These are phyloP conservation scores for Drechslerella stenobrocha DNA, from an alignment of 2,329 filamentous ascomycete species.

Conservation along the genomic window DNA sequence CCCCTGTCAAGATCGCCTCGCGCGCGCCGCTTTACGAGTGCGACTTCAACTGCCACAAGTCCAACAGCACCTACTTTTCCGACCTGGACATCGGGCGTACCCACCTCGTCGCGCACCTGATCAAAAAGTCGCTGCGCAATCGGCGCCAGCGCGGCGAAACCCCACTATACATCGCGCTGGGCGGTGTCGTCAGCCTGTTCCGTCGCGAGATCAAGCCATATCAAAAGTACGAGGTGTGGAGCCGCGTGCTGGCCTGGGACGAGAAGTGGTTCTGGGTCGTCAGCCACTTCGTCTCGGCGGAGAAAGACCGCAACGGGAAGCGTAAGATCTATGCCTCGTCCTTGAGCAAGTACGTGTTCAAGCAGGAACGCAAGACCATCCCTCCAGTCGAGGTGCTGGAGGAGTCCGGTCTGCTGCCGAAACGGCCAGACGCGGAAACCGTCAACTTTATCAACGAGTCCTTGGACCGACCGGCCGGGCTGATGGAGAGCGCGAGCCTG, in stretches of 20 bases:
- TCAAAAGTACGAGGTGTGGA: slow-evolving; percentile 73
- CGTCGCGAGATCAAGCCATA: slow-evolving; percentile 72
- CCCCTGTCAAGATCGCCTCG: slow-evolving; percentile 68
- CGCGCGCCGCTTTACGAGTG: slow-evolving; percentile 74
- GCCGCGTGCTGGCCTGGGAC: slow-evolving; percentile 72
- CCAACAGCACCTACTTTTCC: slow-evolving; percentile 81
- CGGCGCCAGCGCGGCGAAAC: slow-evolving; percentile 45
- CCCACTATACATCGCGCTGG: slow-evolving; percentile 59
- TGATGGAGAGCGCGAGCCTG: slow-evolving; percentile 45
- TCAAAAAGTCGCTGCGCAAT: slow-evolving; percentile 50
- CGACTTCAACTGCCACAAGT: slow-evolving; percentile 84
- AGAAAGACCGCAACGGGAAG: slow-evolving; percentile 60
- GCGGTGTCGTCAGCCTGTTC: slow-evolving; percentile 73
- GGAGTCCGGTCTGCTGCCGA: slow-evolving; percentile 73
- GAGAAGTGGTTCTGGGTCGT: slow-evolving; percentile 79
- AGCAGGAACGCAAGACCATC: slow-evolving; percentile 79
- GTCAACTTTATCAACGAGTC: not conserved
- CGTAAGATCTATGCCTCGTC: slow-evolving; percentile 72
- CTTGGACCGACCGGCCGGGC: slow-evolving; percentile 13
- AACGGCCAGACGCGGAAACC: slow-evolving; percentile 62
- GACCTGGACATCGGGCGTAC: slow-evolving; percentile 83
- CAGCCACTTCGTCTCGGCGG: slow-evolving; percentile 68
- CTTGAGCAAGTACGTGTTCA: slow-evolving; percentile 79
- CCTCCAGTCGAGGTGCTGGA: slow-evolving; percentile 76
- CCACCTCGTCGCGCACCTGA: slow-evolving; percentile 72